phyloP scores from a whole-genome alignment of 345 rosid genomes.

The Melastoma malabathricum region DNA sequence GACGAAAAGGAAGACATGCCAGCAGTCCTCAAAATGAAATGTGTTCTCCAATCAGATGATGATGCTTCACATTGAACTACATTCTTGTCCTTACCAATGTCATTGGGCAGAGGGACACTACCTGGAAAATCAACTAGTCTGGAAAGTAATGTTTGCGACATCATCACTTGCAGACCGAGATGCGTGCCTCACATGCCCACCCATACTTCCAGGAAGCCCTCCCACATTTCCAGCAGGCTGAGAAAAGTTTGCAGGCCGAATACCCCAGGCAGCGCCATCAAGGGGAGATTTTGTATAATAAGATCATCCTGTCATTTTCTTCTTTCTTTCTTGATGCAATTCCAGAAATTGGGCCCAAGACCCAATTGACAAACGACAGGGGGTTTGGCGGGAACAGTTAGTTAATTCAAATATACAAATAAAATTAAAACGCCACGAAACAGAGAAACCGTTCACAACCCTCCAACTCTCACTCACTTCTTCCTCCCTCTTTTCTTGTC shows the following conservation, averaged over 20 bases:
- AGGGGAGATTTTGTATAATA: slow-evolving; percentile 77
- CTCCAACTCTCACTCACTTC: too few relatives aligned
- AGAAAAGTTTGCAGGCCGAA: slow-evolving; percentile 66
- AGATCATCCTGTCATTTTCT: too few relatives aligned
- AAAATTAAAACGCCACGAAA: too few relatives aligned
- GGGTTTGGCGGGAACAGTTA: too few relatives aligned
- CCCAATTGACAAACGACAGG: too few relatives aligned
- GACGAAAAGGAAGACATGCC: neutral
- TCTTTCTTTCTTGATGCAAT: too few relatives aligned
- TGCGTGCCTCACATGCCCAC: slow-evolving; percentile 48
- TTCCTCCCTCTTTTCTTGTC: neutral
- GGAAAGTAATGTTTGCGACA: slow-evolving; percentile 72
- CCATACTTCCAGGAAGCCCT: slow-evolving; percentile 39
- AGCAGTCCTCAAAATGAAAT: neutral
- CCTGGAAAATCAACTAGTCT: slow-evolving; percentile 85
- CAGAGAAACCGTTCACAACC: too few relatives aligned
- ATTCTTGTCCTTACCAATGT: neutral
- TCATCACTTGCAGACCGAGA: slow-evolving; percentile 37
- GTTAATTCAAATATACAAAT: too few relatives aligned
- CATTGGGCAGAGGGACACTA: slow-evolving; percentile 10
- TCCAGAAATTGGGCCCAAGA: too few relatives aligned
- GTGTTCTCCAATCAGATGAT: neutral
- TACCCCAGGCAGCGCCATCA: slow-evolving; percentile 83
- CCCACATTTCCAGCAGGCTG: slow-evolving; percentile 44
- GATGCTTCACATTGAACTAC: neutral